A percentile compares a stretch with the other conserved stretches of the same genome.
Evolutionary conservation across 306 rosid genomes (phyloP).

Genomic region (Fragaria nilgerrensis): DNA sequence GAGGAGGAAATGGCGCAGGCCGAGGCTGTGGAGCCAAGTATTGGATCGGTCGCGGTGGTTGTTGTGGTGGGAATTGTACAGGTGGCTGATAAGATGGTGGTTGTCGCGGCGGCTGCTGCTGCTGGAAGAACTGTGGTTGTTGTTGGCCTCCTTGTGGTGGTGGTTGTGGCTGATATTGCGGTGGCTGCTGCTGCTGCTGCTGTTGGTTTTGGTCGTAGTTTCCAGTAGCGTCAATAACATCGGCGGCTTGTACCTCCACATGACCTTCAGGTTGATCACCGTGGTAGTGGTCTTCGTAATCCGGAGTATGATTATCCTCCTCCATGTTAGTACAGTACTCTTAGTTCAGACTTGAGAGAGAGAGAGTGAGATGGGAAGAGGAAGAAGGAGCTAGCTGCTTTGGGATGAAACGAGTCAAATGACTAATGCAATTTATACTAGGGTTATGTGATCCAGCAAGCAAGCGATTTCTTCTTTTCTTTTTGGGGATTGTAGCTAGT

Average conservation of each 20-base stretch:
- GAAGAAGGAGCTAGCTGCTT: background rate
- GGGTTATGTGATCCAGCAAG: background rate
- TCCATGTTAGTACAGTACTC: background rate
- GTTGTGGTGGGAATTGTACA: background rate
- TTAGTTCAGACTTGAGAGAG: background rate
- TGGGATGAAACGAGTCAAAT: background rate
- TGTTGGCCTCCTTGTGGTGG: background rate
- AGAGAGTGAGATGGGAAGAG: background rate
- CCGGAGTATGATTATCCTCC: background rate
- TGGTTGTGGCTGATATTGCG: conserved; percentile 1
- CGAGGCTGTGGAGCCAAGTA: conserved; percentile 12
- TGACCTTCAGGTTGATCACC: background rate
- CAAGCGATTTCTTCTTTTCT: background rate
- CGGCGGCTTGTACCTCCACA: background rate
- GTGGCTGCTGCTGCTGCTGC: background rate
- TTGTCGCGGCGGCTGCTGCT: background rate
- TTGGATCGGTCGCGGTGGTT: conserved; percentile 9
- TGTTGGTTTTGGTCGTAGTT: background rate
- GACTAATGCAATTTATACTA: background rate
- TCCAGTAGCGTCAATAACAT: background rate
- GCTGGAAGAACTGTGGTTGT: background rate
- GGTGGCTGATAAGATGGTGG: background rate
- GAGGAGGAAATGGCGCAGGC: too few relatives aligned
- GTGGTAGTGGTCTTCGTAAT: background rate
- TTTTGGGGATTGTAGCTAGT: background rate